These are phyloP conservation scores for Leccinum rimulosum DNA, from an alignment of 768 basidiomycete genomes.

Conservation along the genomic window DNA sequence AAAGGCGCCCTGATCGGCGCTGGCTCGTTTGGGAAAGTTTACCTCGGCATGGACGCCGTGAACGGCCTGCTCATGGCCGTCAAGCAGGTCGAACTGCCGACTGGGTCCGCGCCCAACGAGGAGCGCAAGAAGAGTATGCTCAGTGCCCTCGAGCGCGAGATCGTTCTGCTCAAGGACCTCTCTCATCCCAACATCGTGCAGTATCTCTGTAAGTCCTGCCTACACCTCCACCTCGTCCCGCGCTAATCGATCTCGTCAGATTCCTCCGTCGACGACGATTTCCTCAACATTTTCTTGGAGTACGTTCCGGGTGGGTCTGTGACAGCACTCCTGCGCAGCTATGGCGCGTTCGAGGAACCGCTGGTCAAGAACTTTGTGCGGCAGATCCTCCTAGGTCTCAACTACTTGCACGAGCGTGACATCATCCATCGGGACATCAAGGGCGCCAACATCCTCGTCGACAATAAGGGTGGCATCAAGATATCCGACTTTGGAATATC, in stretches of 20 bases:
- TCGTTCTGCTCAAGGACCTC: conserved; percentile 87
- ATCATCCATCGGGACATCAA: conserved; percentile 99
- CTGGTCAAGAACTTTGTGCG: conserved; percentile 91
- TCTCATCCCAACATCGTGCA: conserved; percentile 97
- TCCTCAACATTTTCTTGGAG: conserved; percentile 94
- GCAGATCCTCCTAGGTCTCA: conserved; percentile 85
- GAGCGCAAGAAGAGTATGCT: conserved; percentile 94
- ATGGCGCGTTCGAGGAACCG: conserved; percentile 92
- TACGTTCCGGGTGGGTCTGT: conserved; percentile 97
- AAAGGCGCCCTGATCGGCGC: conserved; percentile 94
- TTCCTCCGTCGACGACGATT: conserved; percentile 88
- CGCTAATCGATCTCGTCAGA: conserved; percentile 46
- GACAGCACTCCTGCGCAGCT: conserved; percentile 81
- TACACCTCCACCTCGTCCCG: background rate
- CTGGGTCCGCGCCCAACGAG: conserved; percentile 79
- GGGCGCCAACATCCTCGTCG: conserved; percentile 96
- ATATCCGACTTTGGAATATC: conserved; percentile 97
- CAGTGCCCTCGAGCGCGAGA: conserved; percentile 88
- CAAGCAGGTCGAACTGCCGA: conserved; percentile 93
- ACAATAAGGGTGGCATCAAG: conserved; percentile 97
- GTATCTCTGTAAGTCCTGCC: conserved; percentile 76
- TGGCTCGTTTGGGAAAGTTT: conserved; percentile 93
- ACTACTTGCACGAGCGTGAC: conserved; percentile 88
- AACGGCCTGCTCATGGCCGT: conserved; percentile 94
- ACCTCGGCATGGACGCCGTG: conserved; percentile 91